Evolutionary conservation across 768 basidiomycete species (phyloP), one percentile per base, ranked within the genome.

Genomic region (Mycena leptocephala): DNA sequence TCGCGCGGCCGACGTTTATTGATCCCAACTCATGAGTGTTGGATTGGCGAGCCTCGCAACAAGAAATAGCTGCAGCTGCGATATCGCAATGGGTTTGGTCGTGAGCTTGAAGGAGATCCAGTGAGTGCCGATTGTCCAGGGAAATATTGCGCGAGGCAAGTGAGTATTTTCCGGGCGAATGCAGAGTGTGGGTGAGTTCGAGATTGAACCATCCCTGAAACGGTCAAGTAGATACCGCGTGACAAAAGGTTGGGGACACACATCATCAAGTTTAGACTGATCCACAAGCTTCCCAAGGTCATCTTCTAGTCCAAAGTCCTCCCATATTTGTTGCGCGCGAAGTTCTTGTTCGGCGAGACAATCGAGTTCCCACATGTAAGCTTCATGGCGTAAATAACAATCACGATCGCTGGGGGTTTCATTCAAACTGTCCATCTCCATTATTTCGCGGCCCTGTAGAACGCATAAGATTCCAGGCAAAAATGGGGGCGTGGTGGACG

Each of bases 271-370:
- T 7, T 28, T 24, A 56, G 20, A 26, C 24, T 26, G 5, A 56
- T 59, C 56, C 11, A 70, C 69, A 22, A 48, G 58, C 56, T 32
- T 33, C 9, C 69, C 69, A 11, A 70, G 18, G 5, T 70, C 69
- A 9, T 22, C 32, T 51, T 70, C 69, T 10, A 70, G 33, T 22
- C 69, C 69, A 16, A 72, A 55, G 22, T 72, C 61, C 13, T 71
- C 59, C 33, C 16, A 10, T 13, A 63, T 71, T 13, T 71, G 70
- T 35, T 72, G 26, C 46, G 48, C 48, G 8, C 37, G 48, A 26
- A 72, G 51, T 30, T 53, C 61, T 5, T 39, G 58, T 13, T 70
- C 69, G 9, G 43, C 69, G 1, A 48, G 32, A 16, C 58, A 61
- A n/a, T 32, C 30, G 32, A 70, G 43, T 11, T 61, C 58, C 69